A percentile compares a stretch with the other conserved stretches of the same genome.
Conservation (phyloP, 2,329 filamentous ascomycete genomes). For the Phyllosticta capitalensis region DNA sequence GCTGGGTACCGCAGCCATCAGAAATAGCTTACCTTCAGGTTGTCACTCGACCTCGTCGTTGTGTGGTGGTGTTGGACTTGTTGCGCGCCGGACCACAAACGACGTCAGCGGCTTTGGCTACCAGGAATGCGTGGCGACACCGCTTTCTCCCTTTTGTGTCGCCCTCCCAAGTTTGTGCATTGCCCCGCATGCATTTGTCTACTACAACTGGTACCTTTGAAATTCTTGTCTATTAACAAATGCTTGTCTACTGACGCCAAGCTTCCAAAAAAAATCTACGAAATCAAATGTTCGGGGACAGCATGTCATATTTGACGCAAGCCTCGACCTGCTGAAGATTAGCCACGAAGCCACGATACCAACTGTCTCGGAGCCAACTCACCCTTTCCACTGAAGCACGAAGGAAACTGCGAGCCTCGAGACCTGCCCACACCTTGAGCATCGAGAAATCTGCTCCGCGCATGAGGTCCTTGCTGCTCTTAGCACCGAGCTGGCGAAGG, state of each 20-base stretch:
- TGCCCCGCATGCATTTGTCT: background rate
- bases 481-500: constrained; percentile 72
- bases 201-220: background rate
- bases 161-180: background rate
- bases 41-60: background rate
- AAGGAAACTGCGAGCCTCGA: constrained; percentile 81
- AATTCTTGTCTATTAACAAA: background rate
- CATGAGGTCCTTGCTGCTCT: constrained; percentile 48
- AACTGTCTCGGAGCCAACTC: constrained; percentile 27
- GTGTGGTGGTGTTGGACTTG: background rate
- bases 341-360: background rate
- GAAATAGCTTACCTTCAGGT: background rate
- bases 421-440: constrained; percentile 81
- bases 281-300: constrained; percentile 71
- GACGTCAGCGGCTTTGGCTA: background rate
- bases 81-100: background rate
- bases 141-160: background rate
- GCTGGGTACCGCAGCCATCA: background rate
- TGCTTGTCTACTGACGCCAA: background rate
- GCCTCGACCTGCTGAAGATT: constrained; percentile 56
- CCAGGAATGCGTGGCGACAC: background rate
- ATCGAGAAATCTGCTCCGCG: constrained; percentile 49
- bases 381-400: constrained; percentile 85
- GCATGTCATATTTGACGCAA: constrained; percentile 82
- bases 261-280: background rate